phyloP scores from a whole-genome alignment of 169 alveolate genomes.

The Plasmodium billcollinsi region DNA sequence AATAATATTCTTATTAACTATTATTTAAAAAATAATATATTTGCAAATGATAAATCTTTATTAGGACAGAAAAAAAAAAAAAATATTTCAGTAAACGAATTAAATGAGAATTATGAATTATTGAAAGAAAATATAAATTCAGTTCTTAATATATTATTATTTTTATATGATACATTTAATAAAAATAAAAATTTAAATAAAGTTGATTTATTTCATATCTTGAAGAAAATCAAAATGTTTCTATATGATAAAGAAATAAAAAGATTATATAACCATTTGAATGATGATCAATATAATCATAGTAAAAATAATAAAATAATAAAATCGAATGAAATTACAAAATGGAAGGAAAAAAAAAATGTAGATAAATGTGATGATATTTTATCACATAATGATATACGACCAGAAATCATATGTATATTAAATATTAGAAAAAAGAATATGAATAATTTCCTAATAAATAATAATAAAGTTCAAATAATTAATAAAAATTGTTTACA shows the following conservation, averaged over 20 bases:
- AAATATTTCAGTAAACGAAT: background rate
- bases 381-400: background rate
- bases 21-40: constrained; percentile 2
- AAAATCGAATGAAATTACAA: background rate
- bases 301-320: background rate
- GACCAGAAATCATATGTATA: constrained; percentile 16
- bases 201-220: background rate
- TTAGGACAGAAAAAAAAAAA: constrained; percentile 11
- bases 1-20: background rate
- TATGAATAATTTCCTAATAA: constrained; percentile 18
- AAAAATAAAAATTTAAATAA: constrained; percentile 1
- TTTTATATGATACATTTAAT: constrained; percentile 2
- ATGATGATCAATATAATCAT: background rate
- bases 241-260: constrained; percentile 19
- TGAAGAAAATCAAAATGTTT: constrained; percentile 34
- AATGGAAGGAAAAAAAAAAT: background rate
- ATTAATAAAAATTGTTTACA: constrained; percentile 10
- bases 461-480: constrained; percentile 18
- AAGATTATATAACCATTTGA: constrained; percentile 12
- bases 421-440: constrained; percentile 45
- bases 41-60: background rate
- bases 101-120: constrained; percentile 18
- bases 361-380: background rate
- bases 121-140: constrained; percentile 18
- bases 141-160: constrained; percentile 5